Conservation (phyloP, 2,329 filamentous ascomycete genomes). For the Exophiala bonariae region DNA sequence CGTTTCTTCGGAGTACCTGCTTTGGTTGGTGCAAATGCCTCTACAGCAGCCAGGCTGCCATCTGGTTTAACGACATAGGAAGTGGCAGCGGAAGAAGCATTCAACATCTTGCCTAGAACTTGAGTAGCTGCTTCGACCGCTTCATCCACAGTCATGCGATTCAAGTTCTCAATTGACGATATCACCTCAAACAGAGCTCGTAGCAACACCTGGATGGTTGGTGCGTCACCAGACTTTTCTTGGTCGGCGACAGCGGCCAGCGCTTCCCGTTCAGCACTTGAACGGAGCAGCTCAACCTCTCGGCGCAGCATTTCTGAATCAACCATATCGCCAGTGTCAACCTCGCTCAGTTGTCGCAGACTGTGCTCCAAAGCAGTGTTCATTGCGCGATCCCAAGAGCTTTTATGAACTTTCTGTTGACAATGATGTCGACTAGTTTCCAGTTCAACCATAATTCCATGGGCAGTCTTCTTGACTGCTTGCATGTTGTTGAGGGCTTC, state of each 20-base stretch:
- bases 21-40: constrained; percentile 69
- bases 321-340: constrained; percentile 64
- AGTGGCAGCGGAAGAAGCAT: constrained; percentile 70
- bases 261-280: constrained; percentile 77
- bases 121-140: constrained; percentile 77
- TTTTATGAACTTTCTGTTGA: constrained; percentile 77
- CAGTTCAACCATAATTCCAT: constrained; percentile 83
- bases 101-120: constrained; percentile 75
- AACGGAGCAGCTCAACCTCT: constrained; percentile 83
- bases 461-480: constrained; percentile 81
- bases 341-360: constrained; percentile 71
- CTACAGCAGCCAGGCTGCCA: constrained; percentile 55
- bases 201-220: constrained; percentile 77
- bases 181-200: constrained; percentile 92
- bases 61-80: constrained; percentile 91
- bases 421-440: constrained; percentile 89
- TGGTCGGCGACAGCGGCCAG: constrained; percentile 77
- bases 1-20: constrained; percentile 75
- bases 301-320: constrained; percentile 72
- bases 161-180: constrained; percentile 75
- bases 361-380: constrained; percentile 87
- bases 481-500: constrained; percentile 65
- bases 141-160: constrained; percentile 78
- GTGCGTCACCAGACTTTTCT: constrained; percentile 76
- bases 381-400: constrained; percentile 82